These are phyloP conservation scores for Magnusiomyces suaveolens DNA, from an alignment of 1,139 yeast species.

Conservation along the genomic window DNA sequence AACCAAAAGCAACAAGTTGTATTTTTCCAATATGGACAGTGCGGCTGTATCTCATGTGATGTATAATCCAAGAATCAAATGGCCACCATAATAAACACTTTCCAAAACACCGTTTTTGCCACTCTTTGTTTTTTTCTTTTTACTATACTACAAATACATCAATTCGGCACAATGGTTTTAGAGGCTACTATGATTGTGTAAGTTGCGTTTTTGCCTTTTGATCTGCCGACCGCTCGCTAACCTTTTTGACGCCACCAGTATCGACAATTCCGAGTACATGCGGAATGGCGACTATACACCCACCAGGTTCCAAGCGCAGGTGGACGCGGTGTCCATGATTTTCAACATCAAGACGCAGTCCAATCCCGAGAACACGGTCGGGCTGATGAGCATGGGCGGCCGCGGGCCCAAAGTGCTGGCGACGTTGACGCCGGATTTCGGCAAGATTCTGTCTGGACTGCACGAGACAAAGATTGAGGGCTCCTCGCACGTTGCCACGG, in stretches of 20 bases:
- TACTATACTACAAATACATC: no score
- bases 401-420: slow-evolving; percentile 67
- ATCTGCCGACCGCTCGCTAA: no score
- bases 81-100: no score
- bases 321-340: slow-evolving; percentile 82
- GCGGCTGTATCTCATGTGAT: no score
- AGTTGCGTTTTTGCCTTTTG: no score
- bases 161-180: neutral
- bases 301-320: slow-evolving; percentile 85
- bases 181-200: neutral
- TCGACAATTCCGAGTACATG: slow-evolving; percentile 93
- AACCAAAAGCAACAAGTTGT: no score
- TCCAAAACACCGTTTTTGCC: no score
- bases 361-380: slow-evolving; percentile 70
- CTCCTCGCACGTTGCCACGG: slow-evolving; percentile 59
- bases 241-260: neutral
- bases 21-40: no score
- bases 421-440: slow-evolving; percentile 80
- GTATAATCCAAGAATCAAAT: no score
- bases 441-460: slow-evolving; percentile 77
- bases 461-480: slow-evolving; percentile 77
- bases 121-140: no score
- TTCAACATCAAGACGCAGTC: slow-evolving; percentile 79
- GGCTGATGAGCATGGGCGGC: slow-evolving; percentile 6
- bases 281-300: slow-evolving; percentile 71